Percentiles rank a stretch among this genome's conserved stretches.
Conservation (phyloP, 2,329 filamentous ascomycete species). For the Neofusicoccum cordaticola region DNA sequence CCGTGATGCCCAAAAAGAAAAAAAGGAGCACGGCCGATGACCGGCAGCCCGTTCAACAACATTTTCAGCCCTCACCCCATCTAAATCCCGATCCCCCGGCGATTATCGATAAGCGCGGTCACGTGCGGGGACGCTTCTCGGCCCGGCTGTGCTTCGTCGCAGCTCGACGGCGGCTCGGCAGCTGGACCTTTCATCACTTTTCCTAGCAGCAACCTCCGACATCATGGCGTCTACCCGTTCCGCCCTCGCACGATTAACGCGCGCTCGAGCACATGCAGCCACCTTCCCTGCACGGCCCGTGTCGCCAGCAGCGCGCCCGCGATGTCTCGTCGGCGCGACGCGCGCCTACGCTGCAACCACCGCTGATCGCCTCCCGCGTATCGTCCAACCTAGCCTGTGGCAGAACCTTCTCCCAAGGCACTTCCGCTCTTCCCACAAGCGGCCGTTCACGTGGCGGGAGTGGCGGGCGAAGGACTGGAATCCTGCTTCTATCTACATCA, state of each 20-base stretch:
- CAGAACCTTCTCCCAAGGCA: constrained; percentile 35
- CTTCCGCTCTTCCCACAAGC: constrained; percentile 20
- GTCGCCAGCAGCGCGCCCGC: background rate
- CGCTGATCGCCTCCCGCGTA: constrained; percentile 30
- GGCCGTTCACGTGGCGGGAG: background rate
- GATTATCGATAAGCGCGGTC: background rate
- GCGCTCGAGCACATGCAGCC: background rate
- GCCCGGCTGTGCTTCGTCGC: background rate
- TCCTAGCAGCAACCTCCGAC: background rate
- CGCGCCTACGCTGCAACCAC: constrained; percentile 21
- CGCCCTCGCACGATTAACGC: background rate
- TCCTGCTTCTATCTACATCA: constrained; percentile 65
- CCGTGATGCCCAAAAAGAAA: background rate
- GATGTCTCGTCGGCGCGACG: constrained; percentile 6
- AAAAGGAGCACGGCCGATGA: background rate
- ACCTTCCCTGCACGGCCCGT: background rate
- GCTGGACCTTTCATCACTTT: background rate
- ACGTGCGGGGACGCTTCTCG: background rate
- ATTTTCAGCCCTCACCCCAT: background rate
- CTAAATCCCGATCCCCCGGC: background rate
- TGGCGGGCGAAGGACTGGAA: constrained; percentile 41
- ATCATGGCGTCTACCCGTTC: background rate
- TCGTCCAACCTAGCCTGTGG: constrained; percentile 39
- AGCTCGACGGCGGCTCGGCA: background rate
- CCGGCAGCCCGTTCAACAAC: background rate